Evolutionary conservation across 345 rosid genomes (phyloP).

Genomic region (Orychophragmus violaceus): DNA sequence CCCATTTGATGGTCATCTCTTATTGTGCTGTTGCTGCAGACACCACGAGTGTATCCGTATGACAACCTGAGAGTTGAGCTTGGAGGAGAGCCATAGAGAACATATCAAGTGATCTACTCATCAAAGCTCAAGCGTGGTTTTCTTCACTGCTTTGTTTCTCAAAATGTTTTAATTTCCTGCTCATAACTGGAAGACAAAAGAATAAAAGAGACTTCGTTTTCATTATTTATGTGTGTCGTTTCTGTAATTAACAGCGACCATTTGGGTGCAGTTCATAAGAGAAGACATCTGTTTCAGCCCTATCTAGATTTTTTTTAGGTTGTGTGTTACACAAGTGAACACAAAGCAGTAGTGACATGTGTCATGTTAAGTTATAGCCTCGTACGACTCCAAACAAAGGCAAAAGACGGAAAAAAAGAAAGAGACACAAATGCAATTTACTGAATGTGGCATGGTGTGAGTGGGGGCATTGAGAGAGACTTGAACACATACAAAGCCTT

Average conservation of each 20-base stretch:
- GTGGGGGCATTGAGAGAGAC: constrained; percentile 5
- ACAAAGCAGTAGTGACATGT: neutral
- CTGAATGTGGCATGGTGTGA: neutral
- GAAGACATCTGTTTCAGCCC: constrained; percentile 5
- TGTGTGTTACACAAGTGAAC: neutral
- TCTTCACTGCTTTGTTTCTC: constrained; percentile 4
- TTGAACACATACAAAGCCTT: neutral
- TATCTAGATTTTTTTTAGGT: neutral
- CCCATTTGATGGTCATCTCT: neutral
- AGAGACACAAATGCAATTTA: neutral
- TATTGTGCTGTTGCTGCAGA: constrained; percentile 41
- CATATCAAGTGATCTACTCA: neutral
- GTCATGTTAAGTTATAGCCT: constrained; percentile 1
- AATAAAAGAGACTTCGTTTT: constrained; percentile 7
- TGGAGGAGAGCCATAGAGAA: constrained; percentile 73
- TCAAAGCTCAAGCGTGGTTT: neutral
- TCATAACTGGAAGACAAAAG: constrained; percentile 17
- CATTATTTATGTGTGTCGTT: neutral
- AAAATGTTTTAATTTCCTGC: constrained; percentile 2
- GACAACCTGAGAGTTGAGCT: constrained; percentile 96
- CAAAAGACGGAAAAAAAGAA: neutral
- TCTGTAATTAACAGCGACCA: constrained; percentile 27
- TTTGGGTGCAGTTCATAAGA: constrained; percentile 13
- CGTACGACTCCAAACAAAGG: constrained; percentile 1
- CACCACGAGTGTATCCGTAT: constrained; percentile 87